Base-by-base conservation (phyloP, 257 asterid genomes). In the Fraxinus anomala region DNA sequence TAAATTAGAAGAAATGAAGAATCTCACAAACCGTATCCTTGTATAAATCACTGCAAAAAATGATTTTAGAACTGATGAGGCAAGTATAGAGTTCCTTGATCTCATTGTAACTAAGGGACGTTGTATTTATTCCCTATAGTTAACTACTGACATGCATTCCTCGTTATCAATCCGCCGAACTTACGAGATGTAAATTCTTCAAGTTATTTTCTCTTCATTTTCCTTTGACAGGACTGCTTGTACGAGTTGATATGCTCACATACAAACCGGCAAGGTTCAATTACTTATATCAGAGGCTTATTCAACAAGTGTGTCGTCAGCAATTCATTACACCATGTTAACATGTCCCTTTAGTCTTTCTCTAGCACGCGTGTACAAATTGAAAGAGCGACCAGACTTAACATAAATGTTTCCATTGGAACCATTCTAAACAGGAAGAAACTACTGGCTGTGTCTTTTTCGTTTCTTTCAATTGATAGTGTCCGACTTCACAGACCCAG, bases 31-130 rank as follows among this genome's bases (percentile, higher is more conserved):
- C 23, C 21, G 31, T 61, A 23, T 61, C 67, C 30, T 56, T 6
- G 74, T 76, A 30, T 31, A 33, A 76, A 74, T 65, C 33, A 63
- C 24, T 10, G 68, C 30, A 21, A 51, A 69, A 34, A 26, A 9
- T 1, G 10, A n/a, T 6, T 56, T 28, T 71, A 51, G 68, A 31
- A 75, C 47, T 73, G 42, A 77, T 70, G 49, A 40, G 33, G 49
- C 70, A 72, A 40, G 39, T 73, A 75, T 47, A 68, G 56, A 68
- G 66, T 39, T 31, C 70, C 73, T 67, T 76, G 59, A 5, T 80
- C 33, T 30, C 11, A 34, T 42, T 72, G 30, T 73, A 76, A 21
- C 72, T 23, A 34, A 23, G 23, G 28, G 34, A 63, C 34, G 17
- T 23, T 21, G 33, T n/a, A 19, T 40, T 40, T 40, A 9, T 54